phyloP scores from a whole-genome alignment of 768 basidiomycete genomes.

The Lactarius evosmus region DNA sequence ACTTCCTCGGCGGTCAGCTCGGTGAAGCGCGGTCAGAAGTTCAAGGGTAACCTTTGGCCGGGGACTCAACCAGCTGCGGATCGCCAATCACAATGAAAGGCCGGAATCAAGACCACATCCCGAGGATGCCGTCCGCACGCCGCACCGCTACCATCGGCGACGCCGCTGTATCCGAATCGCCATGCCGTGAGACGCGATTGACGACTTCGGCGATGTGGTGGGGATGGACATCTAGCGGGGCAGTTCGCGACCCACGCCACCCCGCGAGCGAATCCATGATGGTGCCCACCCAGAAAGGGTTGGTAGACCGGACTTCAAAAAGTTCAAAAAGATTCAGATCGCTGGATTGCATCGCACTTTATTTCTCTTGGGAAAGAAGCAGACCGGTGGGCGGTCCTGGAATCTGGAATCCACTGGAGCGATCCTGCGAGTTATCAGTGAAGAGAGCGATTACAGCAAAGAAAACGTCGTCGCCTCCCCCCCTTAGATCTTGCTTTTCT shows the following conservation, averaged over 20 bases:
- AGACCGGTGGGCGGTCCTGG: background rate
- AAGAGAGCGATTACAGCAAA: conserved; percentile 53
- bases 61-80: conserved; percentile 69
- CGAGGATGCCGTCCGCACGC: conserved; percentile 32
- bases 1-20: conserved; percentile 68
- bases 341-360: background rate
- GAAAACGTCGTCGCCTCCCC: conserved; percentile 35
- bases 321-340: conserved; percentile 59
- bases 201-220: conserved; percentile 61
- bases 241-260: conserved; percentile 17
- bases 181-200: conserved; percentile 53
- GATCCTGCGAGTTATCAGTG: conserved; percentile 37
- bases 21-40: conserved; percentile 58
- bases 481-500: background rate
- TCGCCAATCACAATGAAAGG: conserved; percentile 48
- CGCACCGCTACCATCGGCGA: conserved; percentile 36
- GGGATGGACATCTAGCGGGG: conserved; percentile 48
- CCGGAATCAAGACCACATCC: background rate
- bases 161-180: conserved; percentile 29
- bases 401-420: conserved; percentile 31
- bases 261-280: background rate
- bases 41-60: conserved; percentile 64
- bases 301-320: conserved; percentile 62
- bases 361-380: no score
- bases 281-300: conserved; percentile 37